Evolutionary conservation across 306 rosid genomes (phyloP).

Genomic region (Myrica gale): DNA sequence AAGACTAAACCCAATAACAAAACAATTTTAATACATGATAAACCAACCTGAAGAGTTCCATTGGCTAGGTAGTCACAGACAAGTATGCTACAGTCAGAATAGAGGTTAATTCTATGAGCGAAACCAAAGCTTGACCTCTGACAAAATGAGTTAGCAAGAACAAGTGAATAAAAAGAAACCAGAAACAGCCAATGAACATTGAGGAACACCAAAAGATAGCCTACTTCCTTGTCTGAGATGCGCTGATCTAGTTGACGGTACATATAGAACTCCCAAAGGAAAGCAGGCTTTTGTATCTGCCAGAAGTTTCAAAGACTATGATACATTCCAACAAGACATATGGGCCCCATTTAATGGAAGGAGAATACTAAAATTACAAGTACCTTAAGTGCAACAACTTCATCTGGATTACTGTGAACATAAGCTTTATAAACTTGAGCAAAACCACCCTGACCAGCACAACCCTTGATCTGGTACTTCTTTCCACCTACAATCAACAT

Average conservation of each 20-base stretch:
- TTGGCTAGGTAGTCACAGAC: conserved; percentile 68
- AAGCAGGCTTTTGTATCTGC: conserved; percentile 90
- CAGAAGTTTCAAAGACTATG: conserved; percentile 23
- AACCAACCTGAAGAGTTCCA: conserved; percentile 86
- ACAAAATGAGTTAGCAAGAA: conserved; percentile 35
- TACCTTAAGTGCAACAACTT: conserved; percentile 86
- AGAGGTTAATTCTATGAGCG: conserved; percentile 68
- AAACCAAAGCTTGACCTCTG: conserved; percentile 89
- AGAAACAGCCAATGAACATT: conserved; percentile 19
- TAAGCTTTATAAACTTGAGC: conserved; percentile 86
- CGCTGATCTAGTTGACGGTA: conserved; percentile 84
- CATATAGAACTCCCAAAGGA: conserved; percentile 93
- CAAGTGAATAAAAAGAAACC: conserved; percentile 31
- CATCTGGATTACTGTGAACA: conserved; percentile 63
- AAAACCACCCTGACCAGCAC: conserved; percentile 92
- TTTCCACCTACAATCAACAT: conserved; percentile 58
- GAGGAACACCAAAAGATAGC: conserved; percentile 22
- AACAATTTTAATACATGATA: conserved; percentile 19
- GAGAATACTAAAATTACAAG: neutral
- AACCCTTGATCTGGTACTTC: conserved; percentile 86
- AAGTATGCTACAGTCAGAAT: conserved; percentile 78
- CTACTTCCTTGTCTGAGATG: conserved; percentile 60
- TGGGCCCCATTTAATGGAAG: neutral
- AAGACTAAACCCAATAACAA: conserved; percentile 14
- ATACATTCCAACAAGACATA: conserved; percentile 23